phyloP scores from a whole-genome alignment of 305 asterid genomes.

The Petunia hybrid region DNA sequence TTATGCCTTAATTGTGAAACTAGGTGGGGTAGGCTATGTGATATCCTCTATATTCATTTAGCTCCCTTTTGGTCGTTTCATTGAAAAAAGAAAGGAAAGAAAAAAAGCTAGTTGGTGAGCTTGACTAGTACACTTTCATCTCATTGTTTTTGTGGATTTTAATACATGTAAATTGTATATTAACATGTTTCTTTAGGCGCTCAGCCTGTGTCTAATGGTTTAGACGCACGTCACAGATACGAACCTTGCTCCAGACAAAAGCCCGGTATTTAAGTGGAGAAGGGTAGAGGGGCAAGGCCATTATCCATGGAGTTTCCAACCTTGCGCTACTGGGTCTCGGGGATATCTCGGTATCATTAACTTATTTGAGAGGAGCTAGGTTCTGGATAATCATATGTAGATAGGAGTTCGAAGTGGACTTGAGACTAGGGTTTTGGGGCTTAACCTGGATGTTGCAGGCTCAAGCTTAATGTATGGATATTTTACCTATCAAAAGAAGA shows the following conservation, averaged over 20 bases:
- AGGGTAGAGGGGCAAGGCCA: too few species aligned
- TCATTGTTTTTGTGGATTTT: background rate
- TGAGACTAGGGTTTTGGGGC: constrained; percentile 1
- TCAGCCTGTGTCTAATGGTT: too few species aligned
- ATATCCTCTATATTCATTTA: background rate
- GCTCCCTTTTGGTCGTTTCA: background rate
- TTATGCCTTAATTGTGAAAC: background rate
- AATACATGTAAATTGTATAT: background rate
- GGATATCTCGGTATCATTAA: too few species aligned
- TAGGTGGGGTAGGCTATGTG: background rate
- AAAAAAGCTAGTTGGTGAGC: too few species aligned
- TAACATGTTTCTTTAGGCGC: background rate
- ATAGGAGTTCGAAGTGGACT: background rate
- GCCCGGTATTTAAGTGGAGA: too few species aligned
- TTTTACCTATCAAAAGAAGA: background rate
- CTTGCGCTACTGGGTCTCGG: too few species aligned
- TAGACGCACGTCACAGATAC: too few species aligned
- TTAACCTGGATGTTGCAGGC: background rate
- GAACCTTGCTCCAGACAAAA: too few species aligned
- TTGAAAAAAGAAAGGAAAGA: too few species aligned
- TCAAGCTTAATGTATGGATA: background rate
- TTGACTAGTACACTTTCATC: background rate
- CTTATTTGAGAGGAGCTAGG: background rate
- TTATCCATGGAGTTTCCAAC: too few species aligned
- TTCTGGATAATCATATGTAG: background rate